Evolutionary conservation across 306 rosid genomes (phyloP).

Genomic region (Lathyrus tuberosus): DNA sequence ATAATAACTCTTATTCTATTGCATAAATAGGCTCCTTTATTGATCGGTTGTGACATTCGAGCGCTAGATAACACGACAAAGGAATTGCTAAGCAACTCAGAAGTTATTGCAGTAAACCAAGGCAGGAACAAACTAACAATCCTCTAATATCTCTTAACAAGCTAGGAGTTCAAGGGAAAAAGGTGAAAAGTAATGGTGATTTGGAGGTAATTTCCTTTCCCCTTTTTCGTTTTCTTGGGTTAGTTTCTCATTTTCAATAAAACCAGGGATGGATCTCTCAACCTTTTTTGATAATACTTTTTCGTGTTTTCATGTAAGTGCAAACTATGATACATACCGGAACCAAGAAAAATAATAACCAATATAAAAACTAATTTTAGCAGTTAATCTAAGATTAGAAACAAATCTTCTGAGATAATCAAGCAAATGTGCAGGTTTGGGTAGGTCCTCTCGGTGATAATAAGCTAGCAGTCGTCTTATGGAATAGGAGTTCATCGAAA

Average conservation of each 20-base stretch:
- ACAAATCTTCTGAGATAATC: no score
- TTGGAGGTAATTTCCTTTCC: slow-evolving; percentile 59
- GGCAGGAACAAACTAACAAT: slow-evolving; percentile 41
- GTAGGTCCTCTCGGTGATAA: slow-evolving; percentile 65
- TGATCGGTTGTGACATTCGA: slow-evolving; percentile 79
- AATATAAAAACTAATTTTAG: no score
- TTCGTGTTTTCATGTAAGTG: slow-evolving; percentile 9
- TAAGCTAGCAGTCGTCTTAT: slow-evolving; percentile 57
- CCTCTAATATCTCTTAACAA: slow-evolving; percentile 17
- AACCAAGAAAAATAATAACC: no score
- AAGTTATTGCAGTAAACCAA: slow-evolving; percentile 81
- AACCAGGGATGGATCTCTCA: neutral
- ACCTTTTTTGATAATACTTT: neutral
- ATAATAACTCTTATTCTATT: neutral
- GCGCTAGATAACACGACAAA: slow-evolving; percentile 53
- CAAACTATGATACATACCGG: no score
- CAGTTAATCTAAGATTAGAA: no score
- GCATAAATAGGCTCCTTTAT: slow-evolving; percentile 46
- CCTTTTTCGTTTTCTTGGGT: neutral
- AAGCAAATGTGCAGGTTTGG: slow-evolving; percentile 71
- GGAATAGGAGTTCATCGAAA: slow-evolving; percentile 64
- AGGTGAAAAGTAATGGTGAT: slow-evolving; percentile 51
- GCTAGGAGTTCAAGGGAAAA: slow-evolving; percentile 73
- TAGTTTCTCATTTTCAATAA: neutral
- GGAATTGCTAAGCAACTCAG: slow-evolving; percentile 57